Evolutionary conservation across 768 basidiomycete species (phyloP).

Genomic region (Suillus tomentosus): DNA sequence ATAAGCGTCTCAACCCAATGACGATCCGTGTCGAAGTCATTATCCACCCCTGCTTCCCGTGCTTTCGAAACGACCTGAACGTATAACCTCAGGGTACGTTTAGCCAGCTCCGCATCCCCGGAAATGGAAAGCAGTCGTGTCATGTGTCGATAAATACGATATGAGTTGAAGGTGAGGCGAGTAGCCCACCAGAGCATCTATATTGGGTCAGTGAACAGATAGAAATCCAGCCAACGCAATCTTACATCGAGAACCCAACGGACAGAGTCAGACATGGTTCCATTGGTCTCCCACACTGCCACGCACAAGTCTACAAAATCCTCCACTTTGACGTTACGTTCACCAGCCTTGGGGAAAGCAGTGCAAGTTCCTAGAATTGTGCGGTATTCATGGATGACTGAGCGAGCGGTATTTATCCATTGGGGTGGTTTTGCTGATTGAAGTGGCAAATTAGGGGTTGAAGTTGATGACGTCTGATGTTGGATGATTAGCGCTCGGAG

Average conservation of each 20-base stretch:
- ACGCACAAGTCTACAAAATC: conserved; percentile 83
- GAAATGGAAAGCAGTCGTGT: conserved; percentile 67
- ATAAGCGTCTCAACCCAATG: conserved; percentile 79
- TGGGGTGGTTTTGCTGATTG: conserved; percentile 38
- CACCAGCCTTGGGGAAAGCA: conserved; percentile 78
- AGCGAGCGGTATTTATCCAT: conserved; percentile 69
- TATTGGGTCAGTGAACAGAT: conserved; percentile 4
- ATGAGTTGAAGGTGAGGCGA: conserved; percentile 91
- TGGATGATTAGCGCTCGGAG: conserved; percentile 69
- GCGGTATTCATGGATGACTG: conserved; percentile 71
- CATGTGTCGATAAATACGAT: conserved; percentile 83
- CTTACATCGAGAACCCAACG: conserved; percentile 84
- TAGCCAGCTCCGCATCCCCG: conserved; percentile 63
- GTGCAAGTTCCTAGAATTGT: conserved; percentile 69
- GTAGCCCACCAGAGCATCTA: conserved; percentile 95
- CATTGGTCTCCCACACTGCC: conserved; percentile 77
- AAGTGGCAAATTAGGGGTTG: conserved; percentile 16
- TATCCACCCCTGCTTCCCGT: conserved; percentile 49
- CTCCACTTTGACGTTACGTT: conserved; percentile 76
- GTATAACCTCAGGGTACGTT: conserved; percentile 78
- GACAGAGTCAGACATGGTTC: conserved; percentile 60
- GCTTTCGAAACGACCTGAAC: conserved; percentile 84
- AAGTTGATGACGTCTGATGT: conserved; percentile 32
- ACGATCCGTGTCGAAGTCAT: conserved; percentile 62
- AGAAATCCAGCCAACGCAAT: background rate